phyloP scores from a whole-genome alignment of 306 rosid species.

The Hippophae tibetana region DNA sequence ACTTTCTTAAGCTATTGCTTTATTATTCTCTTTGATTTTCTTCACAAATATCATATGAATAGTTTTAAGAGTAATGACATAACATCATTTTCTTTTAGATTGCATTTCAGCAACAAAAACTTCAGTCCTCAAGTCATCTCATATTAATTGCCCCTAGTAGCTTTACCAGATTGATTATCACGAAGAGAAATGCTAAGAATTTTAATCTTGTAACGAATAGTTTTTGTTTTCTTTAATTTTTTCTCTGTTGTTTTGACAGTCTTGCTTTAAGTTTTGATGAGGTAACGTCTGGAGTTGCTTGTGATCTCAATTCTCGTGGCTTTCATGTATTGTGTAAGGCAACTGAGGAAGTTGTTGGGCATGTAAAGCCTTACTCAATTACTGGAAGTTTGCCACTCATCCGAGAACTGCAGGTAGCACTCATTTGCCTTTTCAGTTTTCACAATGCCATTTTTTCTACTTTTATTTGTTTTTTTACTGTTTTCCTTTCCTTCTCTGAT shows the following conservation, averaged over 20 bases:
- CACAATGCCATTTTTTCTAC: background rate
- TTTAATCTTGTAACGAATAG: background rate
- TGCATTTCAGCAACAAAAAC: too few relatives aligned
- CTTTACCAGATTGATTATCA: background rate
- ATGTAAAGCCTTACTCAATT: constrained; percentile 83
- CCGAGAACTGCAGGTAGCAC: constrained; percentile 76
- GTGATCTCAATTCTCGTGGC: constrained; percentile 74
- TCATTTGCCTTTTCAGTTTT: too few relatives aligned
- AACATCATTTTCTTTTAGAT: too few relatives aligned
- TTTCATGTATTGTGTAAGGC: constrained; percentile 78
- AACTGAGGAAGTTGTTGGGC: constrained; percentile 87
- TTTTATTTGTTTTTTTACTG: background rate
- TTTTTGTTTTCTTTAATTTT: too few relatives aligned
- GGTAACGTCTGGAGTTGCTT: constrained; percentile 73
- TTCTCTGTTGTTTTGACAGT: constrained; percentile 34
- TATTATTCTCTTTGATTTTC: too few relatives aligned
- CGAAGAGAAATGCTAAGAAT: background rate
- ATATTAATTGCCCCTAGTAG: background rate
- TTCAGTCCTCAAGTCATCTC: too few relatives aligned
- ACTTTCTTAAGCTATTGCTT: too few relatives aligned
- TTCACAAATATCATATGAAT: too few relatives aligned
- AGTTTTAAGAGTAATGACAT: too few relatives aligned
- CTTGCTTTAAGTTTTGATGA: constrained; percentile 59
- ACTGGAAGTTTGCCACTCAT: constrained; percentile 87
- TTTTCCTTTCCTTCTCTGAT: background rate